phyloP scores from a whole-genome alignment of 208 protist species.

The Zelonia costaricensis region DNA sequence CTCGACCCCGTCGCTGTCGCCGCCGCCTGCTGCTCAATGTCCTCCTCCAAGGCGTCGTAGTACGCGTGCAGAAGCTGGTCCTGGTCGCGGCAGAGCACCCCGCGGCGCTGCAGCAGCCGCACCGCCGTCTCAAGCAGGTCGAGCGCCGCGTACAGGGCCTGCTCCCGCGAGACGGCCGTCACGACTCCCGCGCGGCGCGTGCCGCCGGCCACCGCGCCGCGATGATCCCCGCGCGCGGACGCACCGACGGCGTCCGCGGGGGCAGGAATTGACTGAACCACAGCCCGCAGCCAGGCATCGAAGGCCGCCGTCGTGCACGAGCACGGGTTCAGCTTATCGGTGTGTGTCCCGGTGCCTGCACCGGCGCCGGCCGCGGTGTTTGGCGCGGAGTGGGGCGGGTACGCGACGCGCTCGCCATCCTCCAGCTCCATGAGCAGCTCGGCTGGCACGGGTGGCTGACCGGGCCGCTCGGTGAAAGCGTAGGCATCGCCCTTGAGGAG shows the following conservation, averaged over 20 bases:
- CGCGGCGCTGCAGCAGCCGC: conserved; percentile 36
- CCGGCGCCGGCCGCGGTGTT: neutral
- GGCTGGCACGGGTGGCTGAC: neutral
- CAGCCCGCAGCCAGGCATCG: conserved; percentile 47
- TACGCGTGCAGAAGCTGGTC: conserved; percentile 54
- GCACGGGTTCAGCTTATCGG: conserved; percentile 36
- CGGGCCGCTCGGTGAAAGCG: neutral
- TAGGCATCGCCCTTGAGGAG: neutral
- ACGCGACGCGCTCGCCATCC: conserved; percentile 15
- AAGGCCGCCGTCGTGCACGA: conserved; percentile 27
- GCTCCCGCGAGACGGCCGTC: conserved; percentile 17
- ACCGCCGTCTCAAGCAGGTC: conserved; percentile 38
- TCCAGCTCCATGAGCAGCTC: conserved; percentile 7
- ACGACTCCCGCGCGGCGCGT: neutral
- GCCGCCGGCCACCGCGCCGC: neutral
- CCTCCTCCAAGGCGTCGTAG: conserved; percentile 64
- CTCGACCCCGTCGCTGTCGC: neutral
- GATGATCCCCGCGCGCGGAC: conserved; percentile 7
- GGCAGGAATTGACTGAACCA: conserved; percentile 39
- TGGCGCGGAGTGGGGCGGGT: conserved; percentile 5
- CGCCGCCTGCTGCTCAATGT: conserved; percentile 23
- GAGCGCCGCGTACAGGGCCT: conserved; percentile 37
- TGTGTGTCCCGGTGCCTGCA: neutral
- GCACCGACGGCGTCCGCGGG: conserved; percentile 14
- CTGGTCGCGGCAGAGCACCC: conserved; percentile 25